Evolutionary conservation across 805 yeast species (phyloP), one percentile per base, ranked within the genome.

Genomic region (Kazachstania bromeliacearum): DNA sequence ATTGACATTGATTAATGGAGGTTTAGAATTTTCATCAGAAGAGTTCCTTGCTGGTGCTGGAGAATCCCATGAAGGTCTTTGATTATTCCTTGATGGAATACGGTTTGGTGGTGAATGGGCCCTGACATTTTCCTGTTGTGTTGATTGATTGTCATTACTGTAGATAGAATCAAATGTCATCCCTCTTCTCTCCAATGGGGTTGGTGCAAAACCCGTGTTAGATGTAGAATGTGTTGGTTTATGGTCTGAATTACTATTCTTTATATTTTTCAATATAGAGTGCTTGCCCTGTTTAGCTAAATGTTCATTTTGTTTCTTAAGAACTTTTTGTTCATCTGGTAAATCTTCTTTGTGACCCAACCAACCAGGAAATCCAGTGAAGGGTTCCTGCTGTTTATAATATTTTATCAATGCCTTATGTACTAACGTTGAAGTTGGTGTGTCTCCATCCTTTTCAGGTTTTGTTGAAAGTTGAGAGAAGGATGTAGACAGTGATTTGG

Each of bases 321-420:
- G 33, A 4, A 53, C 44, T 38, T 55, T 51, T 31, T 57, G 55
- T 36, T 58, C 60, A 31, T 57, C 49, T 12, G 60, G 56, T 7
- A 54, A 31, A 5, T 58, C 60, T 26, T 55, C 59, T 19, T 52
- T 54, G 33, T 57, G 57, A 4, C 63, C 65, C 21, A 60, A 36
- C 65, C 65, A 60, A 2, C 53, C 57, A 7, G 65, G 65, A 19
- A 55, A 57, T 2, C 63, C 64, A 22, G 53, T 50, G 34, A 57
- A 57, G 1, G 58, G 59, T 25, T 50, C 57, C 31, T 50, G 54
- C 12, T 42, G 47, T 33, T 54, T 42, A 42, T 68, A 70, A 47
- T 51, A 65, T 34, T 59, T 56, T 8, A 66, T 63, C 31, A 70
- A 41, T 1, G 73, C 67, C 39, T 69, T 61, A 40, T 67, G 69